phyloP scores from a whole-genome alignment of 1,284 basidiomycete species.

The Neotropicomus parvogracilis region DNA sequence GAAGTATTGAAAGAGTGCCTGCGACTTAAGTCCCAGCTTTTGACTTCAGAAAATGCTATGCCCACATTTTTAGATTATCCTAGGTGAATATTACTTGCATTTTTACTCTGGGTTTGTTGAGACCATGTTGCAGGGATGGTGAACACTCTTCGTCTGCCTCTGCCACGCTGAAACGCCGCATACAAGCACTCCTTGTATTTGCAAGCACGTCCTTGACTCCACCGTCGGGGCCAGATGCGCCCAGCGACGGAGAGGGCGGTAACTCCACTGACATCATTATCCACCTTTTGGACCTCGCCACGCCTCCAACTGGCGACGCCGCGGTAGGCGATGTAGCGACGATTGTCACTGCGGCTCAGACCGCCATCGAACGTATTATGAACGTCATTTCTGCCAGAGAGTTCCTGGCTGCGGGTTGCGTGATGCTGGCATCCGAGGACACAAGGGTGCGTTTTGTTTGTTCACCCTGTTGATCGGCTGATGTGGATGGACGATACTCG shows the following conservation, averaged over 20 bases:
- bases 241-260: constrained; percentile 37
- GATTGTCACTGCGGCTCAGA: constrained; percentile 47
- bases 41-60: constrained; percentile 37
- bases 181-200: constrained; percentile 64
- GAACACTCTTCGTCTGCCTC: constrained; percentile 47
- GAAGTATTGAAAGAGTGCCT: constrained; percentile 67
- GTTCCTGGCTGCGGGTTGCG: constrained; percentile 53
- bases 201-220: constrained; percentile 41
- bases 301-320: constrained; percentile 8
- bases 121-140: constrained; percentile 43
- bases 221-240: constrained; percentile 33
- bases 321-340: constrained; percentile 34
- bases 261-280: constrained; percentile 31
- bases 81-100: constrained; percentile 40
- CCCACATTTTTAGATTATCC: constrained; percentile 55
- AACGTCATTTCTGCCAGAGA: constrained; percentile 63
- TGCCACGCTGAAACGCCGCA: constrained; percentile 51
- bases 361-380: constrained; percentile 48
- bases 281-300: constrained; percentile 28
- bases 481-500: background rate
- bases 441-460: constrained; percentile 36
- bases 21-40: constrained; percentile 52
- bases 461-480: background rate
- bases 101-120: constrained; percentile 2
- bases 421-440: constrained; percentile 54